Evolutionary conservation across 495 filamentous ascomycete genomes (phyloP).

Genomic region (Aspergillus biplanus): DNA sequence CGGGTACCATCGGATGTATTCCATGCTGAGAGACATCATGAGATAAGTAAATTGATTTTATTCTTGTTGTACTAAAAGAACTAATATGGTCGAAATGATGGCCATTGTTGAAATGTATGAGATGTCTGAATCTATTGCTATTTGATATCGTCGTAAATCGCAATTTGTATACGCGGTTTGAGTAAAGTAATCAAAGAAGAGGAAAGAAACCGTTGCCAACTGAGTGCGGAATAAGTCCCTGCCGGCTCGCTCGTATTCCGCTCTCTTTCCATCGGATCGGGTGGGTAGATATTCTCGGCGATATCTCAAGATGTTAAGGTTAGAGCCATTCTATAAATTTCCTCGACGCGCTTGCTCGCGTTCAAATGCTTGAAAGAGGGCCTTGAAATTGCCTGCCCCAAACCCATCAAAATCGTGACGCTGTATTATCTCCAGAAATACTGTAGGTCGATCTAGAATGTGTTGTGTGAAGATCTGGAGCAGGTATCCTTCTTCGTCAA

Average conservation of each 20-base stretch:
- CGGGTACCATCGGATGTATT: constrained; percentile 15
- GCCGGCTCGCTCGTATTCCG: constrained; percentile 17
- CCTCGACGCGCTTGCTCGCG: constrained; percentile 64
- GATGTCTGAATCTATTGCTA: not conserved
- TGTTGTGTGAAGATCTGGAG: constrained; percentile 83
- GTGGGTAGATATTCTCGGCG: not conserved
- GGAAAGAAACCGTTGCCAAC: not conserved
- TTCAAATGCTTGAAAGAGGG: constrained; percentile 84
- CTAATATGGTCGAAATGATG: not conserved
- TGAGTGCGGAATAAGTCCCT: constrained; percentile 17
- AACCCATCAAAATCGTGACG: constrained; percentile 79
- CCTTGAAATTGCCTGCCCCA: constrained; percentile 86
- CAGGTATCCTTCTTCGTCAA: constrained; percentile 81
- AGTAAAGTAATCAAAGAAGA: not conserved
- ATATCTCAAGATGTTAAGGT: not conserved
- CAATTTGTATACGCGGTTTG: not conserved
- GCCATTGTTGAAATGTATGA: not conserved
- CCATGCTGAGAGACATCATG: not conserved
- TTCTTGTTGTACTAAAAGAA: not conserved
- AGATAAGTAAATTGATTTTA: not conserved
- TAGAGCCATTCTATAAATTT: constrained; percentile 22
- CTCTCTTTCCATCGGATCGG: not conserved
- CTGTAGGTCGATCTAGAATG: constrained; percentile 80
- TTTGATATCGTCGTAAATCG: not conserved
- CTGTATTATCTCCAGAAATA: constrained; percentile 87